A percentile compares a stretch with the other conserved stretches of the same genome.
Conservation (phyloP, 345 rosid genomes). For the Citrus mangshanensis region DNA sequence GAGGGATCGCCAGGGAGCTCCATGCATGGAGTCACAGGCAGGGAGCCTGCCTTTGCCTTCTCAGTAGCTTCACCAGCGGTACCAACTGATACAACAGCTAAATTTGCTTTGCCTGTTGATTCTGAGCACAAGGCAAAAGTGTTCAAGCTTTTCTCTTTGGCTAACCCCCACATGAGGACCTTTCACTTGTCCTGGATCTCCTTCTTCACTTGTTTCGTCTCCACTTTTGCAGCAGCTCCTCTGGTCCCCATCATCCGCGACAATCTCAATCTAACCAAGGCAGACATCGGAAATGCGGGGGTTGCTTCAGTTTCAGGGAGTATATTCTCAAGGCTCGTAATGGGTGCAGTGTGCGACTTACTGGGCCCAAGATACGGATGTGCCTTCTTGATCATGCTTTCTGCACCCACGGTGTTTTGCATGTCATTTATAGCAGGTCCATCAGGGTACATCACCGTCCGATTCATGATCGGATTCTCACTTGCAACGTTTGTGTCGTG, state of each 20-base stretch:
- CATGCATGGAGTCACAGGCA: slow-evolving; percentile 77
- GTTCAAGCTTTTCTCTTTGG: slow-evolving; percentile 64
- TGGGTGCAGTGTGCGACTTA: slow-evolving; percentile 87
- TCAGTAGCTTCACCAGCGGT: slow-evolving; percentile 55
- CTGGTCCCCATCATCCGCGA: slow-evolving; percentile 85
- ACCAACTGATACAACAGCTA: slow-evolving; percentile 61
- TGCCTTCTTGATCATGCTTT: slow-evolving; percentile 71
- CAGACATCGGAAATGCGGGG: slow-evolving; percentile 77
- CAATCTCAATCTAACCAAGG: slow-evolving; percentile 64
- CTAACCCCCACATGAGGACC: slow-evolving; percentile 86
- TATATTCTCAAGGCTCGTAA: slow-evolving; percentile 86
- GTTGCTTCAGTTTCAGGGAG: slow-evolving; percentile 92
- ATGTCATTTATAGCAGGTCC: slow-evolving; percentile 68
- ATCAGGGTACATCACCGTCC: slow-evolving; percentile 61
- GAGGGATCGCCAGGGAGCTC: slow-evolving; percentile 77
- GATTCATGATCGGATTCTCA: slow-evolving; percentile 95
- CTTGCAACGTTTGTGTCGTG: slow-evolving; percentile 91
- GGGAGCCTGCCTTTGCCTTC: slow-evolving; percentile 62
- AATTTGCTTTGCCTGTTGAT: slow-evolving; percentile 67
- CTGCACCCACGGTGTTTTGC: slow-evolving; percentile 84
- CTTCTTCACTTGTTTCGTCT: slow-evolving; percentile 80
- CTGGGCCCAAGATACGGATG: slow-evolving; percentile 88
- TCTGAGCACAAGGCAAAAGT: slow-evolving; percentile 87
- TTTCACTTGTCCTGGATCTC: slow-evolving; percentile 94
- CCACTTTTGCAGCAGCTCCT: slow-evolving; percentile 93